Base-by-base conservation (phyloP, 352 stramenopile genomes). In the Pythium brachiatum region DNA sequence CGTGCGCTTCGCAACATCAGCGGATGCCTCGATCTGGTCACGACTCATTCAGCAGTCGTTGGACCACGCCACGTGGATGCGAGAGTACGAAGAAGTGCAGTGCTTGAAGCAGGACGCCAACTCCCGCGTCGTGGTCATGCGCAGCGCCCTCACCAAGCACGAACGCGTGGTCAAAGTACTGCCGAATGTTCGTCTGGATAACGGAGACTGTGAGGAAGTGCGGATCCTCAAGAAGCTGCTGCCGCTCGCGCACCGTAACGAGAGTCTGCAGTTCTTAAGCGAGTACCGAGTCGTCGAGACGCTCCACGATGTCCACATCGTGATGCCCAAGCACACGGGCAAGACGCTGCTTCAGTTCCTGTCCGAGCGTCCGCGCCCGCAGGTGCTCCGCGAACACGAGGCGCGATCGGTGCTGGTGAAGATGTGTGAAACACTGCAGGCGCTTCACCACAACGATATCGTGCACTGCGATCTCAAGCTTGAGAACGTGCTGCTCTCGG, bases 381-480 rank as follows among this genome's bases (percentile, higher is more conserved):
- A 55, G 4, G 46, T 36, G 15, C 38, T 90, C 9, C 61, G 46
- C 13, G 70, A 85, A 47, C 18, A n/a, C 6, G 64, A 82, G 1
- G 86, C 90, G 1, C 74, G 80, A 26, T 77, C 86, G 31, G 31
- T 79, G 9, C 16, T 70, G 0, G 9, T 27, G 18, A 23, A 51
- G 11, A 72, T 90, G 27, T 78, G 96, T 2, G 69, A 93, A 53
- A 81, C 86, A 27, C 72, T 99, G n/a, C 75, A 84, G 23, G 97
- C 96, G 62, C 83, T 99, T 16, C 95, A 99, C 68, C 69, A 64
- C 8, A 69, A 95, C 3, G 92, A 87, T 12, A 74, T 99, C 21
- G 80, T 99, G 20, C 97, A 99, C 78, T 98, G 94, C 69, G 97
- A 99, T 67, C 71, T 99, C 32, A 99, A 99, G 75, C 96, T 98